Conservation (phyloP, 2,329 filamentous ascomycete genomes). For the Botrytis porri region DNA sequence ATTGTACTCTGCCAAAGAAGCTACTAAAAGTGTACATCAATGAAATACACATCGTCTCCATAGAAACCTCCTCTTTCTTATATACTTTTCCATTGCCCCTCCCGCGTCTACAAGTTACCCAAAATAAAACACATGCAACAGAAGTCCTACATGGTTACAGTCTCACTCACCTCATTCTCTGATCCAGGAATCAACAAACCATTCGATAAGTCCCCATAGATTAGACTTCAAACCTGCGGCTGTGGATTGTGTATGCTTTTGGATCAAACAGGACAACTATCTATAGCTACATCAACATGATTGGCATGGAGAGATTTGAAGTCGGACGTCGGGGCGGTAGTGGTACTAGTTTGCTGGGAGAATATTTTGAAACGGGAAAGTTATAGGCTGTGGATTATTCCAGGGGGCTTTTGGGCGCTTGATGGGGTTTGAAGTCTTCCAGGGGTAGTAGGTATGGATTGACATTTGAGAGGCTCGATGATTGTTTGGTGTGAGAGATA, state of each 20-base stretch:
- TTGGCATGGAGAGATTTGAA: background rate
- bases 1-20: background rate
- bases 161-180: background rate
- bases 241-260: background rate
- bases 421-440: background rate
- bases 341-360: background rate
- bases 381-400: conserved; percentile 11
- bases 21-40: background rate
- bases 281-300: background rate
- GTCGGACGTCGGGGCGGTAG: background rate
- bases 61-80: conserved; percentile 1
- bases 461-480: background rate
- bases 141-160: background rate
- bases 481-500: background rate
- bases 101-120: background rate
- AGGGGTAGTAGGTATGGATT: too few relatives aligned
- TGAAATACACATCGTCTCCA: background rate
- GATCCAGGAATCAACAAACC: background rate
- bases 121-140: background rate
- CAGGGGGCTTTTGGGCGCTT: conserved; percentile 3
- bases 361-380: background rate
- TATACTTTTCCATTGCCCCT: background rate
- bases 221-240: conserved; percentile 2
- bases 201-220: background rate
- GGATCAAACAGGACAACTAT: background rate